Base-by-base conservation (phyloP, 2,329 filamentous ascomycete genomes). In the Endocalyx cinctus region DNA sequence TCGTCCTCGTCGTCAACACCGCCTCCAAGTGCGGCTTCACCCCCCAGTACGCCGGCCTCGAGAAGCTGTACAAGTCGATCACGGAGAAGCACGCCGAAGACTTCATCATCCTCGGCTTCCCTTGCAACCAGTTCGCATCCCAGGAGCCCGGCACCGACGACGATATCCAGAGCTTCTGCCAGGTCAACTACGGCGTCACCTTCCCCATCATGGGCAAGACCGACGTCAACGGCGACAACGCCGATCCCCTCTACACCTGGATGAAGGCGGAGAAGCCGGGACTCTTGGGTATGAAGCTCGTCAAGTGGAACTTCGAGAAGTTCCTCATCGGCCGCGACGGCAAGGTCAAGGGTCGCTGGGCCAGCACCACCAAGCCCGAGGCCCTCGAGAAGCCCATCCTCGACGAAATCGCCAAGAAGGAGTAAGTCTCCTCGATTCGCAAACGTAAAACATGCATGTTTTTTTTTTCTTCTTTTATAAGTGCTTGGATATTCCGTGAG, bases 291-390 rank as follows among this genome's bases (percentile, higher is more conserved):
- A 60, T 97, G 56, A 90, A 94, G 81, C 66, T 82, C 42, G 73
- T 98, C 53, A 96, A 97, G 83, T 98, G 92, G 92, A 98, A 98
- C 69, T 98, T 97, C 70, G 92, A 98, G 66, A 98, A 98, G 77
- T 98, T 96, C 67, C 68, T 98, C 44, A 70, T 98, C 46, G 84
- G 82, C 40, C 76, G 78, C 42, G 87, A 97, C 62, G 92, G 92
- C 17, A 75, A 83, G 66, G 87, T 97, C 49, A 84, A 85, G 65
- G 75, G 75, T 17, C 72, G 92, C 46, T 98, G 88, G 87, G 85
- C 87, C 20, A 90, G 85, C 62, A 84, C 79, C 13, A 87, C 84
- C 39, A 92, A 89, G 72, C 92, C 92, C 1, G 87, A 90, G 67
- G 64, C 66, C 25, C 66, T 98, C 50, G 84, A 90, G 76, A 70